Conservation (phyloP, 495 filamentous ascomycete genomes). For the Penicillium ucsense region DNA sequence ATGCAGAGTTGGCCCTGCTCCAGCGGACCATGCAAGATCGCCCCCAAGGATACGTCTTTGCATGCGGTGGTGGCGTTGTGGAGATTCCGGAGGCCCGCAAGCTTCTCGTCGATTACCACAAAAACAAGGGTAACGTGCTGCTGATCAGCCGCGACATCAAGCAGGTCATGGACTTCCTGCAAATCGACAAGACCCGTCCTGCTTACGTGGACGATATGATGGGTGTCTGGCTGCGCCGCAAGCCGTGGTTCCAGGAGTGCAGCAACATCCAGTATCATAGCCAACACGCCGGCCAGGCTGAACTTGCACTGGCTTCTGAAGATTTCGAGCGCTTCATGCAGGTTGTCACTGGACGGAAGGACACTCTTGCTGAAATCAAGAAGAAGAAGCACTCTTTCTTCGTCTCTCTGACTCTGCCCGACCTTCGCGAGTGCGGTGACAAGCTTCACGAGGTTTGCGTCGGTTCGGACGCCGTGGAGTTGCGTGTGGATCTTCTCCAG, state of each 20-base stretch:
- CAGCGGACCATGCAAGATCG: slow-evolving; percentile 62
- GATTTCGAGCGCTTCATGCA: slow-evolving; percentile 75
- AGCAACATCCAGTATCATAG: slow-evolving; percentile 94
- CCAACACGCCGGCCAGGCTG: slow-evolving; percentile 44
- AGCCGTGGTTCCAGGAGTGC: slow-evolving; percentile 86
- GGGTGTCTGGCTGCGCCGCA: slow-evolving; percentile 82
- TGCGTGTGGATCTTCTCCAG: slow-evolving; percentile 84
- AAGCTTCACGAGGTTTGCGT: slow-evolving; percentile 63
- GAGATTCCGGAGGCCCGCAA: slow-evolving; percentile 77
- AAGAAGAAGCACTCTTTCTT: slow-evolving; percentile 81
- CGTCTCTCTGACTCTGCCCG: slow-evolving; percentile 76
- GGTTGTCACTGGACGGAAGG: slow-evolving; percentile 58
- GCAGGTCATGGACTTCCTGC: slow-evolving; percentile 81
- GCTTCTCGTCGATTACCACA: slow-evolving; percentile 62
- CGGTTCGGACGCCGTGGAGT: slow-evolving; percentile 86
- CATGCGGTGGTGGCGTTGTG: slow-evolving; percentile 88
- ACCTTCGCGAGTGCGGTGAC: slow-evolving; percentile 51
- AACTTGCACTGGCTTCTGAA: slow-evolving; percentile 51
- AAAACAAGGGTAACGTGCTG: slow-evolving; percentile 77
- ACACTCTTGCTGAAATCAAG: slow-evolving; percentile 54
- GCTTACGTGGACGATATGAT: slow-evolving; percentile 93
- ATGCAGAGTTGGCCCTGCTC: slow-evolving; percentile 68
- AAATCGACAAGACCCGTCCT: slow-evolving; percentile 81
- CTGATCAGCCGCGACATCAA: slow-evolving; percentile 82
- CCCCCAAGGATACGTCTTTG: slow-evolving; percentile 70